Base-by-base conservation (phyloP, 2,329 filamentous ascomycete species). In the Ceratocystiopsis brevicomis region DNA sequence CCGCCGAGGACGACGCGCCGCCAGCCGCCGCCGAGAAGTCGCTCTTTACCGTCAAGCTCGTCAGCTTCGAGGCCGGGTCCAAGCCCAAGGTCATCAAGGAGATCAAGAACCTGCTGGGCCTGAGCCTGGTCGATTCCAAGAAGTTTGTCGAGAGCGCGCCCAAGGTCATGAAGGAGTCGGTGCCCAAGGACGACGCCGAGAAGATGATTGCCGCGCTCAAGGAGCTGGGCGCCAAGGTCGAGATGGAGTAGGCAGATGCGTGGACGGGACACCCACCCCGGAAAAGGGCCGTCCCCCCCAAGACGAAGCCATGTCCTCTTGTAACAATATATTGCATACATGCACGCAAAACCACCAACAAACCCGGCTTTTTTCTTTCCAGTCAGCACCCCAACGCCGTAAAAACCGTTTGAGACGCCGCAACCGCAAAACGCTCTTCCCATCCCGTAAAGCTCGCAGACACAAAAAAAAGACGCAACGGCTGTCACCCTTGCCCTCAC, bases 61-160 rank as follows among this genome's bases (percentile, higher is more conserved):
- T 83, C 62, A 81, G 80, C 34, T 92, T 96, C 60, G 92, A 98
- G 43, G 71, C 86, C 25, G 71, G 66, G 41, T 68, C 88, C 51
- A 99, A 99, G 72, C 86, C 92, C 56, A 99, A 99, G 81, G 71
- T 98, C 56, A 99, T 98, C 73, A 99, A 99, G 76, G 90, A 99
- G 70, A 74, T 99, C 68, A 99, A 99, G 78, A 78, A 76, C 57
- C 72, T 98, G 76, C 69, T 99, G 48, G 90, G 90, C 38, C 66
- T 98, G 59, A 92, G 83, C 61, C 73, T 99, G 68, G 92, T 99
- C 53, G 90, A 99, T 65, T 93, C 84, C 67, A 99, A 99, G 81
- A 99, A 99, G 71, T 99, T 99, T 57, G 90, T 98, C 52, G 90
- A 99, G 73, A 85, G 83, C 59, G 87, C 83, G 53, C 90, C 90